Evolutionary conservation across 495 filamentous ascomycete genomes (phyloP).

Genomic region (Talaromyces ruber): DNA sequence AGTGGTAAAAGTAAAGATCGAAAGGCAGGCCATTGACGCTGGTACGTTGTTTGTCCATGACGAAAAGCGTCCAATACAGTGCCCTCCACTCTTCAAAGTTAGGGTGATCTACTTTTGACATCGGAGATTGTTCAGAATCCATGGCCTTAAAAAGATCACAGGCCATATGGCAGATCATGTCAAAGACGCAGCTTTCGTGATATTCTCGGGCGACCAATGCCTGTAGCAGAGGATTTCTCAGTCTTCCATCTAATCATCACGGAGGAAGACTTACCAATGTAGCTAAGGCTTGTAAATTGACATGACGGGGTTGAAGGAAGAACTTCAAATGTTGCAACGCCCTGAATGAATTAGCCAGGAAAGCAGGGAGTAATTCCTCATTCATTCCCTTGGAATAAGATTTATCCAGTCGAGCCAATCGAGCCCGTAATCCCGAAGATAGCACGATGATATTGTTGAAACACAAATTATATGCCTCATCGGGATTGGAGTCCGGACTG

Average conservation of each 20-base stretch:
- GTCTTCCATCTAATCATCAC: not conserved
- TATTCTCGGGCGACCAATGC: not conserved
- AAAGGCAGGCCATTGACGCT: not conserved
- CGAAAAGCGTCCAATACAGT: not conserved
- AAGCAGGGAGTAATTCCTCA: not conserved
- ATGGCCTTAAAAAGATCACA: conserved; percentile 1
- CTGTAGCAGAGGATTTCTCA: not conserved
- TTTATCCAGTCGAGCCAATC: not conserved
- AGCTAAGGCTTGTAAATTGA: no score
- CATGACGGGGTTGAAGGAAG: not conserved
- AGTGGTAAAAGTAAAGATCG: not conserved
- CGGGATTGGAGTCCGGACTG: not conserved
- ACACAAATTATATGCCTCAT: not conserved
- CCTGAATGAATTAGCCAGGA: not conserved
- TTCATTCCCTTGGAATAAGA: not conserved
- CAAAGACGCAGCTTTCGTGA: not conserved
- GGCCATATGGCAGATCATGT: not conserved
- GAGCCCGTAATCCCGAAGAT: not conserved
- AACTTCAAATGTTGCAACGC: not conserved
- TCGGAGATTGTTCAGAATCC: not conserved
- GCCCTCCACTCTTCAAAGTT: not conserved
- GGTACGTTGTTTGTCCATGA: not conserved
- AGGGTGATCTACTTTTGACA: not conserved
- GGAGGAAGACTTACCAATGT: no score
- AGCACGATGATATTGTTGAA: not conserved